Percentiles rank a stretch among this genome's conserved stretches.
Conservation (phyloP, 192 early-diverging fungal species). For the Coemansia sp. region DNA sequence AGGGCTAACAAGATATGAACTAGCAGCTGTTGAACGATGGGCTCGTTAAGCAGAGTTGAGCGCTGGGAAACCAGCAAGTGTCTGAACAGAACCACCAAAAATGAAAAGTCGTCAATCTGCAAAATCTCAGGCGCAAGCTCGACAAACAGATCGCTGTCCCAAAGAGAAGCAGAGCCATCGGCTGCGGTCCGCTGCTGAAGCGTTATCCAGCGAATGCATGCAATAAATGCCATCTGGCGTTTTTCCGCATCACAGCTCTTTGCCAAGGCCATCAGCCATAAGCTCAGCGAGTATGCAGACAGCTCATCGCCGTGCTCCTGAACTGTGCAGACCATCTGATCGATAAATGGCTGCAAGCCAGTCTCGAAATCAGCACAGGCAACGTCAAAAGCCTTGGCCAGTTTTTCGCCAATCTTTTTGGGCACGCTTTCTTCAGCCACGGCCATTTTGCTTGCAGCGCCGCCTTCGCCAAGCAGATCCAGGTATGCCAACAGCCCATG, state of each 20-base stretch:
- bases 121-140: conserved; percentile 30
- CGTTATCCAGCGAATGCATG: conserved; percentile 39
- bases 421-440: conserved; percentile 3
- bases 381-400: conserved; percentile 7
- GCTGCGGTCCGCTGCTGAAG: conserved; percentile 14
- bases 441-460: neutral
- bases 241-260: neutral
- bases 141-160: conserved; percentile 22
- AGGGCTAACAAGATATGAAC: conserved; percentile 29
- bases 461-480: neutral
- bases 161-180: conserved; percentile 23
- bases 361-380: conserved; percentile 25
- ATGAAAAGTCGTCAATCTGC: conserved; percentile 38
- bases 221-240: conserved; percentile 22
- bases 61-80: conserved; percentile 22
- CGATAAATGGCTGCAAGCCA: conserved; percentile 15
- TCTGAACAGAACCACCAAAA: conserved; percentile 34
- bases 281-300: conserved; percentile 6
- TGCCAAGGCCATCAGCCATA: conserved; percentile 30
- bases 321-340: conserved; percentile 1
- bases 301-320: neutral
- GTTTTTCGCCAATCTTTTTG: neutral
- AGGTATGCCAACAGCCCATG: conserved; percentile 11
- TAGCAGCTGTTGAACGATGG: conserved; percentile 30
- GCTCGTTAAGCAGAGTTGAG: conserved; percentile 5